Evolutionary conservation across 2,329 filamentous ascomycete genomes (phyloP), one percentile per base, ranked within the genome.

Genomic region (Fusarium chaquense): DNA sequence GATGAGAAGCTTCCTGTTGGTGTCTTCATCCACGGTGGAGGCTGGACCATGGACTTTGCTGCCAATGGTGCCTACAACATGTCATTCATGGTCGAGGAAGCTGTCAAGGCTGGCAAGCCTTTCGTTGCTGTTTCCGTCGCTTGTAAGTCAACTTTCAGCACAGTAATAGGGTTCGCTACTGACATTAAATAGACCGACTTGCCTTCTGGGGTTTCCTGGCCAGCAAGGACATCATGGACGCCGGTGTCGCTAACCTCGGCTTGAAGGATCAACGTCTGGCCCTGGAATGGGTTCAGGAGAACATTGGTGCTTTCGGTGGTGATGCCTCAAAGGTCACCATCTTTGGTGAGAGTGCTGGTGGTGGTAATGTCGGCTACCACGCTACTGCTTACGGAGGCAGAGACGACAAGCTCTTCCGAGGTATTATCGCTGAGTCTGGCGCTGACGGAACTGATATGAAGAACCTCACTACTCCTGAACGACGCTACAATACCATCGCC

Each of bases 51-150:
- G 73, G 86, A 85, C 5, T 81, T 81, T 3, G 65, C 81, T 72
- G 44, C 72, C 69, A 83, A 87, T 49, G 75, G 81, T 11, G 81
- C 86, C 28, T 91, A 91, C 73, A 90, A 91, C 71, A 80, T 89
- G 61, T 86, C 85, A 16, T 87, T 84, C 62, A 84, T 90, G 50
- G 85, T 91, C 1, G 82, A 63, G 79, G 82, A 26, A 76, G 82
- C 30, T 7, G 70, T 71, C 32, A 74, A 74, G 43, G 58, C 55
- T 6, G 67, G 67, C 20, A 74, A 74, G 18, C 72, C 72, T 8
- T 65, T 74, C 9, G 52, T 74, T 2, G 72, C 41, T 3, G 60
- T 74, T 2, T 74, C 72, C 1, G 36, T 74, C 0, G 72, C 74
- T 10, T 73, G 71, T 74, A 30, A 55, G 58, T 22, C 5, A 0